Conservation (phyloP, 2,329 filamentous ascomycete genomes). For the Pseudofabraea citricarpa region DNA sequence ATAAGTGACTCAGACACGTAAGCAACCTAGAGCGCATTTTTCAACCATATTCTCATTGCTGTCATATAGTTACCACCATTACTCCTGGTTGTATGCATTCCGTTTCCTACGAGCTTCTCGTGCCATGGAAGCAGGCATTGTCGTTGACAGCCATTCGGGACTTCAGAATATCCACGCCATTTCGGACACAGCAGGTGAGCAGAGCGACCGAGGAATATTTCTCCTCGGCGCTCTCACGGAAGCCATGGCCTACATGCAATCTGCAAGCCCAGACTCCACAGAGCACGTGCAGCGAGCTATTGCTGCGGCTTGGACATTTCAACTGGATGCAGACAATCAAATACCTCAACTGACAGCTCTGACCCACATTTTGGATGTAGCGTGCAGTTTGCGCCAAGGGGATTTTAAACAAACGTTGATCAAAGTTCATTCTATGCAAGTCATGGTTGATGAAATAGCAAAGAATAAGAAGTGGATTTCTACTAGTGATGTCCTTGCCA, state of each 20-base stretch:
- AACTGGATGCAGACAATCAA: slow-evolving; percentile 58
- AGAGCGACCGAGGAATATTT: slow-evolving; percentile 59
- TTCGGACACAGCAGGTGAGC: slow-evolving; percentile 50
- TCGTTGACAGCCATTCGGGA: slow-evolving; percentile 56
- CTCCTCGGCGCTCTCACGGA: slow-evolving; percentile 64
- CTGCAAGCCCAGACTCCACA: slow-evolving; percentile 58
- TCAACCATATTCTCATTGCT: neutral
- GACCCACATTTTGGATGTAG: slow-evolving; percentile 63
- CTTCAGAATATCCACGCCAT: slow-evolving; percentile 67
- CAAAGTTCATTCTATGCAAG: slow-evolving; percentile 60
- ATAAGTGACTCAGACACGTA: slow-evolving; percentile 65
- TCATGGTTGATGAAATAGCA: slow-evolving; percentile 53
- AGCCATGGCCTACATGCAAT: slow-evolving; percentile 63
- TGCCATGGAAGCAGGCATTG: slow-evolving; percentile 55
- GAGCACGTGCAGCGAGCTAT: slow-evolving; percentile 69
- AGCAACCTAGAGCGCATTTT: too few species aligned
- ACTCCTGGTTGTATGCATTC: slow-evolving; percentile 73
- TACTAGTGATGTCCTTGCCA: slow-evolving; percentile 40
- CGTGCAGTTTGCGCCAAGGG: slow-evolving; percentile 62
- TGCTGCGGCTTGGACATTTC: slow-evolving; percentile 67
- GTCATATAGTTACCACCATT: slow-evolving; percentile 49
- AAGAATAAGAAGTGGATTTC: slow-evolving; percentile 25
- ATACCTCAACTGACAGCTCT: slow-evolving; percentile 64
- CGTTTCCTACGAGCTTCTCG: slow-evolving; percentile 69
- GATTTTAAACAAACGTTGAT: slow-evolving; percentile 48